These are phyloP conservation scores for Claviceps arundinis DNA, from an alignment of 2,329 filamentous ascomycete genomes.

Conservation along the genomic window DNA sequence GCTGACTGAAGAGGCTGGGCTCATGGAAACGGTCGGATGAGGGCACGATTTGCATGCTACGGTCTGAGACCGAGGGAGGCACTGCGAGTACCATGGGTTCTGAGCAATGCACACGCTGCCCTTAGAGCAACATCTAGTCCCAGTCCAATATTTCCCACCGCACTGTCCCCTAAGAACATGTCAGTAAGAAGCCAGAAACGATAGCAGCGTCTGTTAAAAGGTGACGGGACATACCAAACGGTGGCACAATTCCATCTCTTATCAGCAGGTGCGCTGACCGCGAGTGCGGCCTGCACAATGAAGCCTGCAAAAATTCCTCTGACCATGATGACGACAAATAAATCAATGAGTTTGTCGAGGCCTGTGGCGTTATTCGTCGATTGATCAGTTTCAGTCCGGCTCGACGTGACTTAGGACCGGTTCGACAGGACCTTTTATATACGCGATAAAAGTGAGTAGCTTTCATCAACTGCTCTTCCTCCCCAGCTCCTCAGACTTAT, in stretches of 20 bases:
- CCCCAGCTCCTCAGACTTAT: background rate
- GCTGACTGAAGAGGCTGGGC: constrained; percentile 24
- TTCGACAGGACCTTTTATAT: background rate
- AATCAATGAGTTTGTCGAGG: background rate
- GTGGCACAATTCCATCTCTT: constrained; percentile 22
- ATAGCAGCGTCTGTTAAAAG: constrained; percentile 7
- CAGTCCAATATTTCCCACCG: constrained; percentile 30
- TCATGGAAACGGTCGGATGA: constrained; percentile 20
- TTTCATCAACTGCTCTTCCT: background rate
- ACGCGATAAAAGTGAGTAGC: background rate
- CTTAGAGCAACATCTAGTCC: constrained; percentile 29
- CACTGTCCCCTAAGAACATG: constrained; percentile 22
- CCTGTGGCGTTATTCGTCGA: background rate
- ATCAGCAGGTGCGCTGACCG: constrained; percentile 28
- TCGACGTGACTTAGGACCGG: background rate
- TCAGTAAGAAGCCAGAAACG: background rate
- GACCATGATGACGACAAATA: background rate
- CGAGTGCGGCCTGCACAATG: constrained; percentile 11
- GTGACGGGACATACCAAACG: constrained; percentile 15
- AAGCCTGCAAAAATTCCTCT: background rate
- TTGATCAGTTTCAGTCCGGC: background rate
- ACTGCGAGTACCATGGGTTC: constrained; percentile 26
- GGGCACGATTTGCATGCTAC: constrained; percentile 8
- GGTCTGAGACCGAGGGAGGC: constrained; percentile 13
- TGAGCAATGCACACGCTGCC: constrained; percentile 23